Evolutionary conservation across 495 filamentous ascomycete species (phyloP).

Genomic region (Aspergillus biplanus): DNA sequence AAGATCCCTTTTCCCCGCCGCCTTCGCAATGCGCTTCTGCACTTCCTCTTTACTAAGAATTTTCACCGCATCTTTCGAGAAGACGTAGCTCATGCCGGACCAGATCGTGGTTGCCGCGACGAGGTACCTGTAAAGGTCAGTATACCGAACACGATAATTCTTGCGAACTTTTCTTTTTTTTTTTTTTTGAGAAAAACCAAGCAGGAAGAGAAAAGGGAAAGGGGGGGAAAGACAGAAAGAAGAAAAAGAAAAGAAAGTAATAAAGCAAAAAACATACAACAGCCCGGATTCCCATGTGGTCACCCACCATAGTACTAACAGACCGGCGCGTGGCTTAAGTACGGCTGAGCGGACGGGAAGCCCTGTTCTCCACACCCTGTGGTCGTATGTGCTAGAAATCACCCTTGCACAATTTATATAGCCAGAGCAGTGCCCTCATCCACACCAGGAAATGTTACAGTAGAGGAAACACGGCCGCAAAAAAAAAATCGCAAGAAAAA

Average conservation of each 20-base stretch:
- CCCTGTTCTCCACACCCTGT: conserved; percentile 46
- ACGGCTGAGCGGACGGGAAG: conserved; percentile 47
- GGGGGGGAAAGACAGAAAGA: conserved; percentile 13
- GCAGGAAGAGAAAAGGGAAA: conserved; percentile 6
- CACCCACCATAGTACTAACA: conserved; percentile 46
- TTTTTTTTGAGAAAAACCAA: background rate
- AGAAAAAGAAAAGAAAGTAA: conserved; percentile 15
- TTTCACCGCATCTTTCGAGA: conserved; percentile 78
- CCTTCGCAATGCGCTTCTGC: conserved; percentile 43
- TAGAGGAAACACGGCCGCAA: background rate
- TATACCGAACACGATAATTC: background rate
- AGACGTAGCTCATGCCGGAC: conserved; percentile 83
- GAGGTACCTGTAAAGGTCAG: conserved; percentile 51
- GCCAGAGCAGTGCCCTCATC: conserved; percentile 9
- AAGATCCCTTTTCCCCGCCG: conserved; percentile 34
- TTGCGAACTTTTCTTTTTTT: too few relatives aligned
- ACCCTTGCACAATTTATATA: conserved; percentile 18
- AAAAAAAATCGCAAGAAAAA: conserved; percentile 1
- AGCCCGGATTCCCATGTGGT: conserved; percentile 44
- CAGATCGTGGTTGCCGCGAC: conserved; percentile 82
- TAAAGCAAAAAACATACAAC: conserved; percentile 36
- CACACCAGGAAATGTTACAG: background rate
- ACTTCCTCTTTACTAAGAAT: conserved; percentile 63
- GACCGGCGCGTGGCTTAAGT: conserved; percentile 45
- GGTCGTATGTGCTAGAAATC: conserved; percentile 34